Percentiles rank a stretch among this genome's conserved stretches.
These are phyloP conservation scores for Fusarium scirpi DNA, from an alignment of 2,329 filamentous ascomycete species.

Conservation along the genomic window DNA sequence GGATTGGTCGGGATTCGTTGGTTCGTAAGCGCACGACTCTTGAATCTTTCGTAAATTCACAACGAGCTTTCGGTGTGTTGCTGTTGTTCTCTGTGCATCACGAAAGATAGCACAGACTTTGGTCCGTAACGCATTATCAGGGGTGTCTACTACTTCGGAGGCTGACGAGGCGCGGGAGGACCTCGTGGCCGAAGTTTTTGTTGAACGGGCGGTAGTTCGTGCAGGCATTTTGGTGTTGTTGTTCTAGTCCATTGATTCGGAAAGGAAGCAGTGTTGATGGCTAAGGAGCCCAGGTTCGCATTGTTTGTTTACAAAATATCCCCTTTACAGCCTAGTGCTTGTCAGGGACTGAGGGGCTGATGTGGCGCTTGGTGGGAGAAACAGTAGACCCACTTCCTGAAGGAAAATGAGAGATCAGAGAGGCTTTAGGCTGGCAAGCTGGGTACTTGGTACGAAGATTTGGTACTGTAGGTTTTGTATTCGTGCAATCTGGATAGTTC, in stretches of 20 bases:
- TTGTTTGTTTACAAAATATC: slow-evolving; percentile 49
- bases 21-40: slow-evolving; percentile 81
- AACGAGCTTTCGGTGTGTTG: slow-evolving; percentile 88
- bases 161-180: slow-evolving; percentile 61
- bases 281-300: slow-evolving; percentile 33
- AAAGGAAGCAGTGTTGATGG: slow-evolving; percentile 12
- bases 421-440: neutral
- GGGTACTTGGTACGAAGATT: neutral
- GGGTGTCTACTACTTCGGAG: slow-evolving; percentile 83
- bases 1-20: slow-evolving; percentile 63
- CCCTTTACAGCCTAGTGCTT: slow-evolving; percentile 48
- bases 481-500: neutral
- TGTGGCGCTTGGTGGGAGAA: neutral
- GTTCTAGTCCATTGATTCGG: slow-evolving; percentile 15
- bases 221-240: slow-evolving; percentile 59
- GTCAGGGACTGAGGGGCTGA: slow-evolving; percentile 19
- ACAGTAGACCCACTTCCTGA: neutral
- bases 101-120: slow-evolving; percentile 80
- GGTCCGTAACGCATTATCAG: slow-evolving; percentile 76
- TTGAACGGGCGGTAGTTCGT: slow-evolving; percentile 60
- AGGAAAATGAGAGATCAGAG: neutral
- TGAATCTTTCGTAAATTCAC: slow-evolving; percentile 92
- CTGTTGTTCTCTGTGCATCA: slow-evolving; percentile 89
- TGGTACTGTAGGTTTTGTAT: neutral
- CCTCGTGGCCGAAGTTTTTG: slow-evolving; percentile 60